A percentile compares a stretch with the other conserved stretches of the same genome.
These are phyloP conservation scores for Metschnikowia dekortorum DNA, from an alignment of 805 yeast genomes.

Conservation along the genomic window DNA sequence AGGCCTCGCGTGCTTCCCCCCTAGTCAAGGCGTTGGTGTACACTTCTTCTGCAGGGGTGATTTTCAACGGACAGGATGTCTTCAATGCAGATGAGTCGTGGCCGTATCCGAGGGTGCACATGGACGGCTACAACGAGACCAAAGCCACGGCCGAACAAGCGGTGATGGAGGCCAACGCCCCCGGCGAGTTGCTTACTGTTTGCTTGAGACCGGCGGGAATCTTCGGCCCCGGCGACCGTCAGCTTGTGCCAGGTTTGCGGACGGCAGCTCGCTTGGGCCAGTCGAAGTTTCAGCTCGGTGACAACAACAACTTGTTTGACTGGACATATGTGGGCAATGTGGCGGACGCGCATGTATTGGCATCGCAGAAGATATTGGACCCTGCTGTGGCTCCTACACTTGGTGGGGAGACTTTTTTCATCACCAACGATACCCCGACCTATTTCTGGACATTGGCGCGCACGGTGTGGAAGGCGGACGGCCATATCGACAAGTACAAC, in stretches of 20 bases:
- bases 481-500: constrained; percentile 65
- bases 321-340: constrained; percentile 99
- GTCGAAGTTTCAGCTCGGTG: constrained; percentile 90
- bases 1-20: constrained; percentile 50
- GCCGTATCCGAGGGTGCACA: constrained; percentile 87
- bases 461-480: constrained; percentile 96
- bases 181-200: constrained; percentile 60
- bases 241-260: constrained; percentile 88
- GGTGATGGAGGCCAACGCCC: constrained; percentile 69
- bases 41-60: constrained; percentile 96
- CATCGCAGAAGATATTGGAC: constrained; percentile 69
- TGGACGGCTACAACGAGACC: constrained; percentile 96
- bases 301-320: constrained; percentile 88
- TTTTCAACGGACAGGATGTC: constrained; percentile 91
- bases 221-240: constrained; percentile 98
- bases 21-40: constrained; percentile 69
- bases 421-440: constrained; percentile 91
- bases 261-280: constrained; percentile 79
- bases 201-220: constrained; percentile 97
- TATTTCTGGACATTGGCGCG: constrained; percentile 97
- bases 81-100: constrained; percentile 89
- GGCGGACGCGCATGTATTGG: constrained; percentile 93
- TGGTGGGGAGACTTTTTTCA: constrained; percentile 83
- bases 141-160: constrained; percentile 86
- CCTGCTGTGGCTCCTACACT: constrained; percentile 41